Percentiles rank a stretch among this genome's conserved stretches.
These are phyloP conservation scores for Lathyrus sativus DNA, from an alignment of 306 rosid species.

Conservation along the genomic window DNA sequence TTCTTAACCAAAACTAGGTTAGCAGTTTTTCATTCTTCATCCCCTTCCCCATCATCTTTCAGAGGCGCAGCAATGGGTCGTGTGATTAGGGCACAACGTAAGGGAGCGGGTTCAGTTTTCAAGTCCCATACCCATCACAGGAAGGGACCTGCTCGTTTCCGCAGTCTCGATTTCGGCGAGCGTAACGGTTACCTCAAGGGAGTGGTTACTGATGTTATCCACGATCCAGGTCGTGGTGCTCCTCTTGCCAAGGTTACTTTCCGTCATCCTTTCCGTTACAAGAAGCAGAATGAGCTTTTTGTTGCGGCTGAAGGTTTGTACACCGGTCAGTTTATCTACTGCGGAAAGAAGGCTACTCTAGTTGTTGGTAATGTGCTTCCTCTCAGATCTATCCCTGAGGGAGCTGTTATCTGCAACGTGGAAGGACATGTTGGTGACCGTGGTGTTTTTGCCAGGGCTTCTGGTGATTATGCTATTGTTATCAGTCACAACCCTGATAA, in stretches of 20 bases:
- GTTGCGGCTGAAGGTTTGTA: constrained; percentile 25
- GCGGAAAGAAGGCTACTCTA: constrained; percentile 12
- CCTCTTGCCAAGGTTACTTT: constrained; percentile 23
- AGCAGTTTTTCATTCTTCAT: not conserved
- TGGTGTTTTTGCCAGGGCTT: constrained; percentile 19
- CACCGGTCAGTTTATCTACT: constrained; percentile 21
- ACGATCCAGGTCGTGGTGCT: constrained; percentile 35
- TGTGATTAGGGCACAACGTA: constrained; percentile 30
- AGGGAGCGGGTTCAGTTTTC: constrained; percentile 26
- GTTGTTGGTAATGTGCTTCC: constrained; percentile 28
- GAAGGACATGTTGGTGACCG: constrained; percentile 33
- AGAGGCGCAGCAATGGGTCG: constrained; percentile 5
- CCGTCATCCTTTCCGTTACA: constrained; percentile 31
- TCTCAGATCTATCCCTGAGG: constrained; percentile 20
- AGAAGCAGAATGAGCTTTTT: constrained; percentile 30
- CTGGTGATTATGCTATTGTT: constrained; percentile 29
- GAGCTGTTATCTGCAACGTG: constrained; percentile 23
- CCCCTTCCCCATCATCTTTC: not conserved
- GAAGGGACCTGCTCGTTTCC: constrained; percentile 18
- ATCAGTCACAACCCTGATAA: constrained; percentile 31
- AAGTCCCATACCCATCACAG: constrained; percentile 30
- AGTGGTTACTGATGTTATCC: constrained; percentile 17
- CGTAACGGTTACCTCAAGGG: constrained; percentile 28
- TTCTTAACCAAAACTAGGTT: not conserved
- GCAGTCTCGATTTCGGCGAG: constrained; percentile 30